Evolutionary conservation across 495 filamentous ascomycete species (phyloP), one percentile per base, ranked within the genome.

Genomic region (Paragyromitra xinjiangensis): DNA sequence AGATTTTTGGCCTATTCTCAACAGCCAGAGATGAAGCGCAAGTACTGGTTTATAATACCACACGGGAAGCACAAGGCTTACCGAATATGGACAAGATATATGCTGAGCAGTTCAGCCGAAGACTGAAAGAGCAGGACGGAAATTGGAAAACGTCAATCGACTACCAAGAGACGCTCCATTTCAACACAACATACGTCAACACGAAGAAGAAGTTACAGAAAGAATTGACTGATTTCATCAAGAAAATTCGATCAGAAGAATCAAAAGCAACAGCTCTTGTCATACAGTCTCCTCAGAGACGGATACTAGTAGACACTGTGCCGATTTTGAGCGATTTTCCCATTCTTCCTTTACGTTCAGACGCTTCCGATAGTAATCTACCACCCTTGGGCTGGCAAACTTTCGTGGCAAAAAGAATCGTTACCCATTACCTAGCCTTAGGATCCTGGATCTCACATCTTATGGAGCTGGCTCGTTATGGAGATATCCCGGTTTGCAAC

Each of bases 51-150:
- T 88, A 97, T 39, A 93, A 95, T 81, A 88, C 87, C 16, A 90
- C 89, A 72, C 93, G 95, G 78, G 86, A 88, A n/a, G 86, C 84
- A 2, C 90, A 94, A 78, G 91, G 92, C 22, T 84, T 98, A 44
- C 96, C 95, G 1, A 98, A 97, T 73, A 88, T 97, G 53, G 91
- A 93, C 74, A 97, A 93, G 82, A 89, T 97, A 40, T 99, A 99
- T 83, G 83, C 87, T n/a, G 94, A 98, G 29, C 87, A 91, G 73
- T 75, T 78, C 66, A 85, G 93, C 11, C 87, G 88, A 69, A 90
- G 90, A 74, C 81, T 90, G 64, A 88, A 93, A 78, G 92, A 94
- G 75, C 85, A 87, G 6, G 85, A 87, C 24, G 91, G 89, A 3
- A 86, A 88, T 53, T 92, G 94, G 88, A 91, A 95, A 82, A 89